Percentiles rank a stretch among this genome's conserved stretches.
Conservation (phyloP, 129 eudicot species). For the Helianthus tuberosus region DNA sequence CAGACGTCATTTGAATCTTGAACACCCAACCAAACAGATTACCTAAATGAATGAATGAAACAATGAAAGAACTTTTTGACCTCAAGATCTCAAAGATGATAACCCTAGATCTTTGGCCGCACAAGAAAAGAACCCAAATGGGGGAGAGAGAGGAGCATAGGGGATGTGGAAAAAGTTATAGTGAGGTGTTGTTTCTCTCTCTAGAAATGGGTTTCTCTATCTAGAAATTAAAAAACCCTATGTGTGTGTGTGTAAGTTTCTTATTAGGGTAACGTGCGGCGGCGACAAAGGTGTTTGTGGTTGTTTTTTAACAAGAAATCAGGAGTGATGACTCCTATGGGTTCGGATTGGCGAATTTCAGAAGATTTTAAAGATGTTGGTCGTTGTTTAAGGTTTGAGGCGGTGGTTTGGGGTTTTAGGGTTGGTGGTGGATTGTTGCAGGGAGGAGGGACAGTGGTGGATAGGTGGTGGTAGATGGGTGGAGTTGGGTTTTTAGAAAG, state of each 20-base stretch:
- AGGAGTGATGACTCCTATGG: no score
- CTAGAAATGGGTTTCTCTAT: slow-evolving; percentile 24
- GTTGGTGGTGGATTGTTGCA: no score
- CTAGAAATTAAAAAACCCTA: neutral
- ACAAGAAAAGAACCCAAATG: slow-evolving; percentile 12
- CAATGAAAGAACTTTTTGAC: neutral
- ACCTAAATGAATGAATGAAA: neutral
- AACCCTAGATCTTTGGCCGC: slow-evolving; percentile 41
- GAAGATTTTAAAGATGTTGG: no score
- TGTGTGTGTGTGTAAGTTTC: slow-evolving; percentile 18
- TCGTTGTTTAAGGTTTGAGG: no score
- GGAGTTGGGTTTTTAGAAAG: no score
- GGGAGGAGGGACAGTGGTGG: no score
- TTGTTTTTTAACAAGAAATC: no score
- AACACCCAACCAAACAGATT: slow-evolving; percentile 17
- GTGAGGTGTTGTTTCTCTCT: slow-evolving; percentile 37
- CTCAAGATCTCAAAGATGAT: slow-evolving; percentile 20
- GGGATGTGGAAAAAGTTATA: slow-evolving; percentile 39
- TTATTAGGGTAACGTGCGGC: slow-evolving; percentile 23
- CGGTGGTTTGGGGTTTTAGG: no score
- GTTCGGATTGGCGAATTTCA: no score
- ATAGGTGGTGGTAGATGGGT: no score
- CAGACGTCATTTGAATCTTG: slow-evolving; percentile 32
- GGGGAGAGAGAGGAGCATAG: slow-evolving; percentile 9
- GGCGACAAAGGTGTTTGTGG: no score